Evolutionary conservation across 306 rosid genomes (phyloP).

Genomic region (Lathyrus sativus): DNA sequence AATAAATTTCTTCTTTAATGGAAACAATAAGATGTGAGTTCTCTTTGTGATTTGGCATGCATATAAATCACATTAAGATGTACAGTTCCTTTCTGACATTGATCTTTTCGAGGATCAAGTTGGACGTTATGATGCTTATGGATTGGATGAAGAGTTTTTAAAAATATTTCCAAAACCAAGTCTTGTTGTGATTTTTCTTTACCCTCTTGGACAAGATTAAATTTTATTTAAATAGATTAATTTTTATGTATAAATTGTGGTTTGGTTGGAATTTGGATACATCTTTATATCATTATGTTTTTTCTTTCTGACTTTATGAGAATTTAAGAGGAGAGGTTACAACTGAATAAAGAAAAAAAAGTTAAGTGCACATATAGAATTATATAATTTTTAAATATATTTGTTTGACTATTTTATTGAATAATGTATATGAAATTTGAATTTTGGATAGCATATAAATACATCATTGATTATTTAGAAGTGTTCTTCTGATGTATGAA

Average conservation of each 20-base stretch:
- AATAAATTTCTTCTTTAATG: no score
- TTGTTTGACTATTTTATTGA: slow-evolving; percentile 5
- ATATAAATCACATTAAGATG: no score
- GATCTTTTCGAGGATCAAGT: slow-evolving; percentile 71
- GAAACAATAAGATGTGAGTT: no score
- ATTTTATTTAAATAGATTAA: slow-evolving; percentile 45
- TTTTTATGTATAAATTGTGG: no score
- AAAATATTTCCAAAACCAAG: slow-evolving; percentile 97
- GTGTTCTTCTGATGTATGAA: slow-evolving; percentile 55
- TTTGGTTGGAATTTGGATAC: no score
- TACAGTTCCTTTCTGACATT: slow-evolving; percentile 86
- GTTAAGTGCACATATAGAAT: slow-evolving; percentile 43
- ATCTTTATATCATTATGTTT: no score
- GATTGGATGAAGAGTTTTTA: slow-evolving; percentile 80
- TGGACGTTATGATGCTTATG: slow-evolving; percentile 84
- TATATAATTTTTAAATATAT: background rate
- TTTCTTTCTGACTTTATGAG: slow-evolving; percentile 27
- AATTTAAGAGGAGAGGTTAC: slow-evolving; percentile 76
- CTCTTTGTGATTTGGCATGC: no score
- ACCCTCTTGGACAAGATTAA: slow-evolving; percentile 54
- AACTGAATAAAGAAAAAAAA: slow-evolving; percentile 51
- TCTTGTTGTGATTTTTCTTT: slow-evolving; percentile 89
- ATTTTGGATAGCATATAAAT: background rate
- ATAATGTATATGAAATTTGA: slow-evolving; percentile 17
- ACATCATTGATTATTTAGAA: background rate